Base-by-base conservation (phyloP, 1,284 basidiomycete genomes). In the Schizophyllum commune region DNA sequence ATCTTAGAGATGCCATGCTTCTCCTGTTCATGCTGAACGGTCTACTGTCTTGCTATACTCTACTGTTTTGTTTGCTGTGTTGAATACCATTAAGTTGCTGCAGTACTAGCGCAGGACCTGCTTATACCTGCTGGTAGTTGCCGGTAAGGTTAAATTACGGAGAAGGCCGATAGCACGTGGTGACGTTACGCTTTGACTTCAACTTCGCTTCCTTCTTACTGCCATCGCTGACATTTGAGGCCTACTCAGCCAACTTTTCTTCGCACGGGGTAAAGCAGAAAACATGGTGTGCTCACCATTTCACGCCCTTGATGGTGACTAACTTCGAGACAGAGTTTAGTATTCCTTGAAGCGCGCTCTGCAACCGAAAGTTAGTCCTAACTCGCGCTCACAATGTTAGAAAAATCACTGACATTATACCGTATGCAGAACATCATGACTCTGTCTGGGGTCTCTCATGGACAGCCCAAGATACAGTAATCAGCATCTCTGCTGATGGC, bases 391-490 rank as follows among this genome's bases (percentile, higher is more conserved):
- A 1, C 19, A 32, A 6, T 52, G 32, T 53, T 15, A 53, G 13
- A 56, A 8, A 1, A 33, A 52, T 33, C 32, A 52, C 58, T 13
- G 17, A 17, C 39, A 13, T 2, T 17, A 47, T n/a, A 55, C 60
- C 32, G 65, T 70, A 66, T 66, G 66, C 75, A 92, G 91, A 87
- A n/a, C 92, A 94, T 72, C 75, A 78, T 58, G 92, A 94, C 72
- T 85, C 91, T 55, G 79, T 94, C 58, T 94, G 92, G 85, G 91
- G 85, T 63, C 75, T 90, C 13, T 75, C 81, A 32, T 96, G 91
- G 91, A 89, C 90, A 0, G 69, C 79, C 0, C 79, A 83, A 52
- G 88, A 92, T 63, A 78, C 78, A 9, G 79, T 83, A 3, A 70
- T 92, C 52, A 90, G 87, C 1, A 79, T 85, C 32, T 89, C 88